Base-by-base conservation (phyloP, 257 asterid genomes). In the Lycium ferocissimum region DNA sequence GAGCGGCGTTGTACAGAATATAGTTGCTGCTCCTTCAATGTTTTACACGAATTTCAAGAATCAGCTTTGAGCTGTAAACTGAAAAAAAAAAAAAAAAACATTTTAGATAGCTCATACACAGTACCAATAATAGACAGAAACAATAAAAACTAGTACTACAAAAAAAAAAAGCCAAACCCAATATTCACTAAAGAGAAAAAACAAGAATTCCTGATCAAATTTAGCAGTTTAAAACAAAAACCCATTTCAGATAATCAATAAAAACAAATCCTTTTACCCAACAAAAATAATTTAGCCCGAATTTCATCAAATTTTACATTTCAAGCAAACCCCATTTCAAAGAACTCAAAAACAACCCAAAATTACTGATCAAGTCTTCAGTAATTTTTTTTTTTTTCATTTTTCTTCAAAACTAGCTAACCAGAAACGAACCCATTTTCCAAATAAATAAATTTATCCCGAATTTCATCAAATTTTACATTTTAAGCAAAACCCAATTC, bases 1-100 rank as follows among this genome's bases (percentile, higher is more conserved):
- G 90, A 91, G 95, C 97, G 91, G 94, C 93, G 93, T 85, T 84
- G 0, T 84, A 17, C 90, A 88, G 87, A 70, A 70, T 70, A 38
- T 70, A 70, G 20, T 47, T 7, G 33, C 20, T 45, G 43, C 58
- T 72, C 57, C 80, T 47, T 14, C 90, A 88, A 89, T 87, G 85
- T 88, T 83, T 18, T 84, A 84, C 91, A 69, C 92, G 81, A 84
- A 79, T 79, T 90, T 87, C 92, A 86, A 91, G 72, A 87, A 79
- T 80, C 83, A 87, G 53, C 88, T 78, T 57, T 86, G 79, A 71
- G 86, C 79, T 88, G 51, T 78, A 65, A 53, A 33, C 43, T 38
- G n/a, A 37, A 35, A 49, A 37, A 26, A 47, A 9, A 69, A 70
- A 35, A 72, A 53, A 2, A 63, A 13, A 82, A 12, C 84, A 69